Base-by-base conservation (phyloP, 345 rosid genomes). In the Heritiera littoralis region DNA sequence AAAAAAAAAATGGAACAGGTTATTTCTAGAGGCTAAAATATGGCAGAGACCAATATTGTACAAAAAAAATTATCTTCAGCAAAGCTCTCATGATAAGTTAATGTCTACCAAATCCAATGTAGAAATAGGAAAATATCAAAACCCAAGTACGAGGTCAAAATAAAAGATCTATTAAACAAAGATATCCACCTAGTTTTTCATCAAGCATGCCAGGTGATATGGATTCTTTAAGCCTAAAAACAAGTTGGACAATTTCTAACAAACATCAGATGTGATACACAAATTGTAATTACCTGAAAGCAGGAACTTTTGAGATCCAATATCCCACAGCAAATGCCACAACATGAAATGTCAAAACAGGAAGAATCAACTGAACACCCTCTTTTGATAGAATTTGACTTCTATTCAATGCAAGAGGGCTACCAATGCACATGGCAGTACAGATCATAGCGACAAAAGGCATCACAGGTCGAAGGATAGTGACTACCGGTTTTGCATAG, bases 381-480 rank as follows among this genome's bases (percentile, higher is more conserved):
- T 91, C 88, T 58, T 76, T 65, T 20, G 97, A 95, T 43, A 90
- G 88, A 81, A 95, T 95, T 80, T 88, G 95, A 85, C 89, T 82
- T 72, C 81, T 89, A 55, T 93, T 95, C 72, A 93, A 87, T 2
- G 99, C 96, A 73, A 95, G 93, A 6, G 98, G 99, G 86, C 99
- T 93, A 51, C 99, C 98, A 48, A 95, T 93, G 80, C 99, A 92
- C 84, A 93, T 7, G 7, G 99, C 84, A 54, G 98, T 93, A 74
- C 99, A 95, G 55, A 92, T 82, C 98, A 95, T 95, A 51, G 98
- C 98, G 77, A 95, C 92, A 77, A 92, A 82, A 9, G 98, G 98
- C 97, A 93, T 95, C 87, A 93, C 83, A 6, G 99, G 97, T 71
- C 63, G 89, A 83, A 95, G 84, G 69, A 90, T 54, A 59, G 82